Evolutionary conservation across 805 yeast genomes (phyloP).

Genomic region (Lipomyces starkeyi): DNA sequence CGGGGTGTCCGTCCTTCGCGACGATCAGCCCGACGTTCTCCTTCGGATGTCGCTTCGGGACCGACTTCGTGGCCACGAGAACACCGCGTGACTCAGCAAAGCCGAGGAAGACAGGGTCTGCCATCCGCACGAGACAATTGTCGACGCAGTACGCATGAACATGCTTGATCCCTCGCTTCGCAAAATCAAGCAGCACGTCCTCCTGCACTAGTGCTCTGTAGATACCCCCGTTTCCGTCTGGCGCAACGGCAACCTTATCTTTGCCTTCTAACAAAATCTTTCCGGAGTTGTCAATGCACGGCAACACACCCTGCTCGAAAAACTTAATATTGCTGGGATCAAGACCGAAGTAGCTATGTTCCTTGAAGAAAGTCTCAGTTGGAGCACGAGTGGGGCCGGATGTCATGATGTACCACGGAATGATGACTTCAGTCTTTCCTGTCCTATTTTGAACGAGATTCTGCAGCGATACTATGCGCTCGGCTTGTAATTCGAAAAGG

Average conservation of each 20-base stretch:
- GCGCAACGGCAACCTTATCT: slow-evolving; percentile 73
- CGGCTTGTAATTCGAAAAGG: slow-evolving; percentile 91
- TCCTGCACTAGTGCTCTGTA: slow-evolving; percentile 78
- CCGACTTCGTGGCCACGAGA: slow-evolving; percentile 90
- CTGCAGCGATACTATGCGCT: slow-evolving; percentile 72
- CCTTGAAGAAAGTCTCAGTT: slow-evolving; percentile 73
- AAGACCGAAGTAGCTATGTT: slow-evolving; percentile 75
- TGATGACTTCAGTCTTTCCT: slow-evolving; percentile 42
- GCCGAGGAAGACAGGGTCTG: slow-evolving; percentile 90
- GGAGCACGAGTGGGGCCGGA: slow-evolving; percentile 80
- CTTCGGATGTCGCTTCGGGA: slow-evolving; percentile 82
- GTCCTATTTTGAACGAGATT: slow-evolving; percentile 53
- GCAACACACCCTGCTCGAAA: slow-evolving; percentile 94
- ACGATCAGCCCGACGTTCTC: slow-evolving; percentile 96
- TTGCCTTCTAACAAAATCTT: slow-evolving; percentile 68
- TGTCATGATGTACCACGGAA: slow-evolving; percentile 95
- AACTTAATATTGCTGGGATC: slow-evolving; percentile 64
- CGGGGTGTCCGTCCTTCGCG: slow-evolving; percentile 61
- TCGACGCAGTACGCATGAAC: slow-evolving; percentile 98
- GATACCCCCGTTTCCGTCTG: slow-evolving; percentile 98
- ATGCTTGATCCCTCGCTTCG: slow-evolving; percentile 74
- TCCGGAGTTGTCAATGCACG: slow-evolving; percentile 81
- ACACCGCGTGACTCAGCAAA: slow-evolving; percentile 72
- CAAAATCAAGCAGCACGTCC: slow-evolving; percentile 71
- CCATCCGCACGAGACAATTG: slow-evolving; percentile 87